A percentile compares a stretch with the other conserved stretches of the same genome.
Evolutionary conservation across 2,329 filamentous ascomycete genomes (phyloP).

Genomic region (Monilinia vaccinii-corymbosi): DNA sequence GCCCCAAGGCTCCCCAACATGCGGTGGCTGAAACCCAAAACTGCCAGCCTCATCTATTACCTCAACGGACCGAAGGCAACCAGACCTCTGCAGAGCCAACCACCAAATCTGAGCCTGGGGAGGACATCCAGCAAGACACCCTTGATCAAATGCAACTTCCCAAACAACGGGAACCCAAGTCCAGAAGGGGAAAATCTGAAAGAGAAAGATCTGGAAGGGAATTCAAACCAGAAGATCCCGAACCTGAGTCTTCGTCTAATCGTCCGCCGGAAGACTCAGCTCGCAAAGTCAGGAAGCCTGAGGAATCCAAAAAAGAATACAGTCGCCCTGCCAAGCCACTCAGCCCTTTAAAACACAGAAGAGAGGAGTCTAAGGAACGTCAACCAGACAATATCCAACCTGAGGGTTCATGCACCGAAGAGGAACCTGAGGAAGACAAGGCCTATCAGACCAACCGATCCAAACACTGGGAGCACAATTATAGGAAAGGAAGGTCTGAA

Average conservation of each 20-base stretch:
- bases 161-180: not conserved
- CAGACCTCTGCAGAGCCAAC: not conserved
- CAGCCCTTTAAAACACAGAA: not conserved
- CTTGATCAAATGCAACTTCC: not conserved
- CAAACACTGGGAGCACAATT: slow-evolving; percentile 1
- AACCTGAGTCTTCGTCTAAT: not conserved
- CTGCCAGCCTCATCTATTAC: not conserved
- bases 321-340: not conserved
- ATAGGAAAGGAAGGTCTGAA: not conserved
- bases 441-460: not conserved
- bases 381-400: not conserved
- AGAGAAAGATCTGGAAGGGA: not conserved
- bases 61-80: not conserved
- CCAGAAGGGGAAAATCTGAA: not conserved
- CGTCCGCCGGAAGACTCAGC: not conserved
- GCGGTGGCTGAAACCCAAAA: not conserved
- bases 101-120: not conserved
- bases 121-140: not conserved
- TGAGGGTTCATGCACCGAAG: not conserved
- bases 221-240: not conserved
- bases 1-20: slow-evolving; percentile 2
- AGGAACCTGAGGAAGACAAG: not conserved
- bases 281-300: not conserved
- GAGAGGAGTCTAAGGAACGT: not conserved
- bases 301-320: not conserved